These are phyloP conservation scores for Neurospora sp. DNA, from an alignment of 2,329 filamentous ascomycete genomes.

Conservation along the genomic window DNA sequence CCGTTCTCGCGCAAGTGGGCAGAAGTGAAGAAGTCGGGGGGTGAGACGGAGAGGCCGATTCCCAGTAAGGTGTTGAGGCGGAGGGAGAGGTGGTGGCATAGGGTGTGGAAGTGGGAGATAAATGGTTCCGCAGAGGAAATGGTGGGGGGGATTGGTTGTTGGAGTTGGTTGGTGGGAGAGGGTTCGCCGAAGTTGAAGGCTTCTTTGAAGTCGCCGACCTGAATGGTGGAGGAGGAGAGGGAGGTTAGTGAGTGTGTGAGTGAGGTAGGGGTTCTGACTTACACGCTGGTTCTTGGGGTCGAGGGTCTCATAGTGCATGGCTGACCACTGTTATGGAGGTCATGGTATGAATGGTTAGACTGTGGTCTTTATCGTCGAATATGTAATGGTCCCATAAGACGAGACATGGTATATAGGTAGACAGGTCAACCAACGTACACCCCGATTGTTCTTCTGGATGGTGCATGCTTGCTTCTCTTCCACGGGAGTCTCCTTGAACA, in stretches of 20 bases:
- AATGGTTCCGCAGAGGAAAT: constrained; percentile 40
- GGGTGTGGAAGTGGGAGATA: constrained; percentile 55
- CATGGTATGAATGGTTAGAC: background rate
- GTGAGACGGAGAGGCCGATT: constrained; percentile 52
- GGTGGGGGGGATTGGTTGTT: constrained; percentile 64
- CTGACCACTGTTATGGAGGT: constrained; percentile 48
- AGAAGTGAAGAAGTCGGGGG: constrained; percentile 42
- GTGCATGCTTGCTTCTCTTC: constrained; percentile 65
- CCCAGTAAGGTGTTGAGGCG: constrained; percentile 69
- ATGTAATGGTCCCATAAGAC: background rate
- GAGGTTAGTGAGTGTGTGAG: background rate
- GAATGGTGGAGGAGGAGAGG: background rate
- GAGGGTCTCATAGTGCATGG: constrained; percentile 78
- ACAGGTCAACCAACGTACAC: constrained; percentile 24
- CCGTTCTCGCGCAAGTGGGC: constrained; percentile 36
- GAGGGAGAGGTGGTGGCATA: constrained; percentile 64
- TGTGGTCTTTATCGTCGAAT: background rate
- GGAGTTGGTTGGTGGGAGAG: constrained; percentile 56
- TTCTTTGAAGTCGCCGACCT: constrained; percentile 83
- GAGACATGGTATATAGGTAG: background rate
- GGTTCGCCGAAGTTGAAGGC: constrained; percentile 80
- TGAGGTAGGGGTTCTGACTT: constrained; percentile 17
- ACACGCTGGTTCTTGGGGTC: constrained; percentile 76
- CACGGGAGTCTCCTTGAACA: constrained; percentile 56
- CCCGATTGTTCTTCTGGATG: constrained; percentile 73